Base-by-base conservation (phyloP, 306 rosid species). In the Dryas drummondii region DNA sequence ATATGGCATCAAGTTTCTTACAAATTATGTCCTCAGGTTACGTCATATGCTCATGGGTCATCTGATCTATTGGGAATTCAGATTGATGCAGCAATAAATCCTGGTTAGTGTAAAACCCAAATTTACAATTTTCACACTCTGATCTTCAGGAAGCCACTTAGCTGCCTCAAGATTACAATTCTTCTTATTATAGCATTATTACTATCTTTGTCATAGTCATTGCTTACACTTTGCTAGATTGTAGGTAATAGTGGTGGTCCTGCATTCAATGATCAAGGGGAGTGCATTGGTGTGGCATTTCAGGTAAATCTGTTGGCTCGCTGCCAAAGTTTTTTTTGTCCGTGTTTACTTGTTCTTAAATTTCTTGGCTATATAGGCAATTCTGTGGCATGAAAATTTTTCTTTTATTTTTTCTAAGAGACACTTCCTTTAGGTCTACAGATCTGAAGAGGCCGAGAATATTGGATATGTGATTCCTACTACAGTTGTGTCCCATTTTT, bases 201-300 rank as follows among this genome's bases (percentile, higher is more conserved):
- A 52, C 70, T 73, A 47, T 78, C 64, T 70, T 59, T 82, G 74
- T 84, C 77, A 84, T 81, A 61, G 76, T 76, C 71, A 69, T 83
- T 77, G 82, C 80, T 82, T 72, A 64, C 65, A 78, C 71, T 78
- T 64, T 77, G 76, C 81, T 86, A 81, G 77, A 88, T 83, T 87
- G 79, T 82, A 92, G 99, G 99, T 86, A 94, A 94, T 85, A 94
- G 97, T n/a, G 99, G 99, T 78, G 99, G 99, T 41, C 99, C 99
- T n/a, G 97, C 97, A 42, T 94, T 94, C 87, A 94, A 90, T 80
- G 97, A 83, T 83, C 87, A 80, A 75, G 97, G 99, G 80, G 97
- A 94, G 80, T 94, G 99, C 93, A 94, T 94, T 76, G 99, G 99
- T 49, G 97, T 94, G 77, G 99, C 99, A n/a, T 94, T 94, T 89